A percentile compares a stretch with the other conserved stretches of the same genome.
Conservation (phyloP, 176 grass and related monocot genomes). For the Raddia guianensis region DNA sequence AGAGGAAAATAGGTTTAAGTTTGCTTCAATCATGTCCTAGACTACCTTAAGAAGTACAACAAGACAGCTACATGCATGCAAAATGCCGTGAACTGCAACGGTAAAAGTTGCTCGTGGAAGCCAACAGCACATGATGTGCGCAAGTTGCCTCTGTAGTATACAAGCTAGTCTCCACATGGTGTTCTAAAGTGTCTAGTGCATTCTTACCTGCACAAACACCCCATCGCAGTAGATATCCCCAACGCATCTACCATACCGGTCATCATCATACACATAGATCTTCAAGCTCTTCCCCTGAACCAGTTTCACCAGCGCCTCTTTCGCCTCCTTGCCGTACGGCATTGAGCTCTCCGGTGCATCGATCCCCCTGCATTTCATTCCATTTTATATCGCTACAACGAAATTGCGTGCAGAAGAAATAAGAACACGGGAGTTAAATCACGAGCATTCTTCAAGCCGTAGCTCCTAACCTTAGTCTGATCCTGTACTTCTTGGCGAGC, state of each 20-base stretch:
- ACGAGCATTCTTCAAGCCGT: background rate
- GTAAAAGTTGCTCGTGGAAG: background rate
- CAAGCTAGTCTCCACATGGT: background rate
- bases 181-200: background rate
- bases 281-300: constrained; percentile 78
- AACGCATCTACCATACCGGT: constrained; percentile 76
- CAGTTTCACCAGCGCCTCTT: constrained; percentile 81
- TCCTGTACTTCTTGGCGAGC: constrained; percentile 85
- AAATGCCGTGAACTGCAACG: background rate
- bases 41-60: background rate
- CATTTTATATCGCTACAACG: background rate
- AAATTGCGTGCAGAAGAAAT: background rate
- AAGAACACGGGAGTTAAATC: background rate
- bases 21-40: background rate
- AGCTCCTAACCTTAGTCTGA: constrained; percentile 71
- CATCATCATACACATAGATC: constrained; percentile 62
- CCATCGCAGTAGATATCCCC: constrained; percentile 81
- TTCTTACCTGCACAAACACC: constrained; percentile 74
- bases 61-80: background rate
- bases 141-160: background rate
- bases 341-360: constrained; percentile 95
- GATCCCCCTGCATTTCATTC: constrained; percentile 62
- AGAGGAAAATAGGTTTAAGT: background rate
- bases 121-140: constrained; percentile 5
- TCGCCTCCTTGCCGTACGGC: constrained; percentile 93